phyloP scores from a whole-genome alignment of 2,329 filamentous ascomycete genomes.

The Sporothrix schenckii region DNA sequence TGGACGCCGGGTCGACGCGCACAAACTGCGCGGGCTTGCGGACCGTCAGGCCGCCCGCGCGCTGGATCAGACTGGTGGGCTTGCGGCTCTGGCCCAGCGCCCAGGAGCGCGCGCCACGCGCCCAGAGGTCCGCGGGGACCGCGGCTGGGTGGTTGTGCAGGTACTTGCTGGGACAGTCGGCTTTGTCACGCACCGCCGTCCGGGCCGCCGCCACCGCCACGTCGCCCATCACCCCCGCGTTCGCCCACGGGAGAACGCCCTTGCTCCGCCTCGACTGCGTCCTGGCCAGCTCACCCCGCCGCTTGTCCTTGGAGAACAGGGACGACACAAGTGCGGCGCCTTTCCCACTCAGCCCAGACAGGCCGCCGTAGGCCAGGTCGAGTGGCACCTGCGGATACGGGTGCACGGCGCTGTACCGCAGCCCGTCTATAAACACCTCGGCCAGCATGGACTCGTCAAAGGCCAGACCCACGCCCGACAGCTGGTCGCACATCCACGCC shows the following conservation, averaged over 20 bases:
- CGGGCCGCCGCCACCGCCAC: conserved; percentile 1
- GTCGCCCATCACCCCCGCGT: conserved; percentile 39
- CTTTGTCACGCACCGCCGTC: conserved; percentile 36
- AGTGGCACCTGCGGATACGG: conserved; percentile 41
- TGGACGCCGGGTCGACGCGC: conserved; percentile 46
- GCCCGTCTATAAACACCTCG: conserved; percentile 38
- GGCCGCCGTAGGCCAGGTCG: neutral
- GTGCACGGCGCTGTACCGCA: conserved; percentile 43
- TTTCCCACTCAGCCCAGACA: neutral
- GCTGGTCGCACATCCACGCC: conserved; percentile 46
- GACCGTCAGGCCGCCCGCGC: conserved; percentile 39
- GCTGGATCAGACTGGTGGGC: conserved; percentile 39
- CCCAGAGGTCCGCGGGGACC: conserved; percentile 30
- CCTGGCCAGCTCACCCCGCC: neutral
- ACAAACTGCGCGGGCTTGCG: conserved; percentile 45
- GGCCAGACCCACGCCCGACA: conserved; percentile 42
- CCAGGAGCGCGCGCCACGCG: conserved; percentile 41
- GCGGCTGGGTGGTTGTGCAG: conserved; percentile 36
- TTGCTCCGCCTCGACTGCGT: neutral
- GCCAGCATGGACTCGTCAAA: conserved; percentile 40
- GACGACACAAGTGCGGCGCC: neutral
- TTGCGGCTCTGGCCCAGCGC: conserved; percentile 40
- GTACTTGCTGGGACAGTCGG: conserved; percentile 40
- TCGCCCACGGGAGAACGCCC: conserved; percentile 38
- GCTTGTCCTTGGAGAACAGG: neutral